Evolutionary conservation across 2,329 filamentous ascomycete genomes (phyloP).

Genomic region (Microsporum canis): DNA sequence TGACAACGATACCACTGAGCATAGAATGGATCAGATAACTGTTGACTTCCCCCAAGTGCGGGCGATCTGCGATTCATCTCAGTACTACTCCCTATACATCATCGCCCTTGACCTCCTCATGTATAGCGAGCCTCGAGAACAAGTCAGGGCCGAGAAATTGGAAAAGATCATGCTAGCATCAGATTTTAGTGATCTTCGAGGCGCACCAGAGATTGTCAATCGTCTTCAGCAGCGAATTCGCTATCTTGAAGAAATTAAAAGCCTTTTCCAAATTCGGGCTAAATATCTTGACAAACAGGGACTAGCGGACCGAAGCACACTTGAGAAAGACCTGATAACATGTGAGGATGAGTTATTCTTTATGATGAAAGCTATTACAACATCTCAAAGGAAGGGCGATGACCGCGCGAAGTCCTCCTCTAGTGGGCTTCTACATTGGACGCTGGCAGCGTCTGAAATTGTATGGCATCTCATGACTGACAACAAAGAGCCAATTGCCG

Average conservation of each 20-base stretch:
- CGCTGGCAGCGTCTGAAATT: conserved; percentile 86
- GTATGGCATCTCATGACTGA: conserved; percentile 94
- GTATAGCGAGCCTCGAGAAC: conserved; percentile 92
- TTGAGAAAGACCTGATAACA: conserved; percentile 77
- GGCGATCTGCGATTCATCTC: conserved; percentile 90
- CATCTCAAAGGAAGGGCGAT: conserved; percentile 74
- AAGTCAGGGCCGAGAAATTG: conserved; percentile 86
- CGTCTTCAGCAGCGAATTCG: conserved; percentile 84
- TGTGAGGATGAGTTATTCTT: conserved; percentile 98
- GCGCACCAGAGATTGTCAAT: conserved; percentile 84
- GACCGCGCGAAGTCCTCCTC: conserved; percentile 58
- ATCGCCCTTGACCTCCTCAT: conserved; percentile 92
- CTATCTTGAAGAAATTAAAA: conserved; percentile 91
- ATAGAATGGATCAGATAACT: conserved; percentile 89
- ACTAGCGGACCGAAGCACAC: conserved; percentile 78
- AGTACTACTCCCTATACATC: conserved; percentile 97
- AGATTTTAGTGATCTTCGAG: conserved; percentile 92
- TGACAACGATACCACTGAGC: conserved; percentile 44
- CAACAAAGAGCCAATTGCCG: conserved; percentile 74
- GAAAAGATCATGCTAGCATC: conserved; percentile 99
- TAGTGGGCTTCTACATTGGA: conserved; percentile 77
- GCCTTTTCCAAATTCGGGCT: conserved; percentile 86
- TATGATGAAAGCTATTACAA: conserved; percentile 99
- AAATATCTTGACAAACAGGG: conserved; percentile 76
- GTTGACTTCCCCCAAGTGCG: conserved; percentile 91